Evolutionary conservation across 306 rosid genomes (phyloP), one percentile per base, ranked within the genome.

Genomic region (Vigna nakashimae): DNA sequence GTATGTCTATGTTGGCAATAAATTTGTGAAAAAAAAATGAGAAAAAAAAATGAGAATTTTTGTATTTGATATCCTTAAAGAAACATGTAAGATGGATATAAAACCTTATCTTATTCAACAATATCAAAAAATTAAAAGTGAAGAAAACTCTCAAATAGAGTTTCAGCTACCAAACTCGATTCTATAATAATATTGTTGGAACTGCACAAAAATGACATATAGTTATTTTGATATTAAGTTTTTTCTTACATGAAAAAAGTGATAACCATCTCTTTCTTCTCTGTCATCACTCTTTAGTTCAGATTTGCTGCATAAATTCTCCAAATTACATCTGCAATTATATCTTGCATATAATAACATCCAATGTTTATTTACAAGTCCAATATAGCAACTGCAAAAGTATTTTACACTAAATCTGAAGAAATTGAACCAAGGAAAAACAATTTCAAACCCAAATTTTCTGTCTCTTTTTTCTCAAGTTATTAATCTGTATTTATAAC

Each of bases 251-350:
- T 69, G 63, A 73, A 24, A 28, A 76, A 53, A 95, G 57, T 9
- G 96, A 76, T 79, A 90, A 64, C 99, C 96, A 95, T 84, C 92
- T 79, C 92, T 82, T 87, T 92, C 99, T 55, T 95, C 99, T 75
- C 88, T 89, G 74, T 95, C 96, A 67, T 92, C 97, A 59, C 82
- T 71, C 50, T 78, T 38, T 73, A 82, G 70, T 90, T 92, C 98
- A 82, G 92, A 90, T 88, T 92, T 87, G 76, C 79, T 87, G 69
- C 97, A 92, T 34, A 95, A 82, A 71, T 88, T 88, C 85, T 89
- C 99, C 80, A 91, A 53, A 14, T 20, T 0, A 3, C 6, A 6
- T 2, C 5, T 11, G 1, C 42, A 60, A 14, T 60, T 14, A 30
- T 5, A 60, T 43, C 10, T 30, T 30, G 67, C 38, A 50, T 32